These are phyloP conservation scores for Paraphoma chrysanthemicola DNA, from an alignment of 2,329 filamentous ascomycete genomes.

Conservation along the genomic window DNA sequence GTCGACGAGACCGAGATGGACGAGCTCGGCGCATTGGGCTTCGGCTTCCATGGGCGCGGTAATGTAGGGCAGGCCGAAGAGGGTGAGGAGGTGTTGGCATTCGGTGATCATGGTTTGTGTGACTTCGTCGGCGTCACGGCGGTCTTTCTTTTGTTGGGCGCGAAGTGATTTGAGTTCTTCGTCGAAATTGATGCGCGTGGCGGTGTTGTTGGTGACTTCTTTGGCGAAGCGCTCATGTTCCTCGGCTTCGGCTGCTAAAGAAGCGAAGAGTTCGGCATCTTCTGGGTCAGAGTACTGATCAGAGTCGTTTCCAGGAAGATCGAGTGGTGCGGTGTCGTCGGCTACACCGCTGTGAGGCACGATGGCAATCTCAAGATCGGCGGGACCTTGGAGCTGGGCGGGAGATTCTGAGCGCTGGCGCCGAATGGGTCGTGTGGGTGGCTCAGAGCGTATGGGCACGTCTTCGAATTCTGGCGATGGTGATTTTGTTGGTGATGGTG, in stretches of 20 bases:
- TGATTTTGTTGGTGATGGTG: constrained; percentile 43
- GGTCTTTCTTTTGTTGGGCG: constrained; percentile 94
- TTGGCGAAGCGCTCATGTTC: constrained; percentile 94
- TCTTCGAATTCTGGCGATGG: constrained; percentile 61
- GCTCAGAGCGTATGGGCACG: constrained; percentile 41
- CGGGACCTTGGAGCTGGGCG: constrained; percentile 29
- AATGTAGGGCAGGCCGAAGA: constrained; percentile 95
- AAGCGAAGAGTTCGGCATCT: constrained; percentile 85
- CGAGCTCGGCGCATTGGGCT: constrained; percentile 93
- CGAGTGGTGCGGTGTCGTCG: constrained; percentile 34
- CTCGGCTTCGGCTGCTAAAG: constrained; percentile 88
- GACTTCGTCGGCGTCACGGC: constrained; percentile 94
- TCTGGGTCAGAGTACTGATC: constrained; percentile 77
- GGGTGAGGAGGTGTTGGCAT: constrained; percentile 85
- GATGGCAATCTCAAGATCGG: constrained; percentile 36
- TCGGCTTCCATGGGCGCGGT: constrained; percentile 99
- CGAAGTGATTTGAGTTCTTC: constrained; percentile 84
- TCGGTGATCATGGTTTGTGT: constrained; percentile 95
- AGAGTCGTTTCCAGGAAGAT: constrained; percentile 38
- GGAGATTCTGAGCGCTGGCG: constrained; percentile 30
- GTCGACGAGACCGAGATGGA: constrained; percentile 85
- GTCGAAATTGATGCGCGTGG: constrained; percentile 78
- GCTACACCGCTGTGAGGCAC: constrained; percentile 40
- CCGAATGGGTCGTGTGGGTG: constrained; percentile 10
- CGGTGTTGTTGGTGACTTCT: constrained; percentile 78